Base-by-base conservation (phyloP, 202 grass and related monocot species). In the Cymbopogon flexuosus region DNA sequence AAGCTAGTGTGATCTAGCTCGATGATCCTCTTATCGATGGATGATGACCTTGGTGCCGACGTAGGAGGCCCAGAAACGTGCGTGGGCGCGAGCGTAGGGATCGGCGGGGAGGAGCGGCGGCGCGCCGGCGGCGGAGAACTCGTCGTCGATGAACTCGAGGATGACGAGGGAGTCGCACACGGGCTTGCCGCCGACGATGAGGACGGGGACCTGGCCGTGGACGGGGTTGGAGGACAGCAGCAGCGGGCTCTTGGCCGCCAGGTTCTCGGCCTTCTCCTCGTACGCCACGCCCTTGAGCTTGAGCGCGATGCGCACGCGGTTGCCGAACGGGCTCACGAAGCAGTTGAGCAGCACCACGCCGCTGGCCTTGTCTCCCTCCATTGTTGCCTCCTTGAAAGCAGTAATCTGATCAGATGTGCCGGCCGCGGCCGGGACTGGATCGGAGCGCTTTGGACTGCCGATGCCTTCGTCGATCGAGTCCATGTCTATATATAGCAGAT, bases 151-250 rank as follows among this genome's bases (percentile, higher is more conserved):
- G 89, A 82, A 90, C 70, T 90, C 75, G 51, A 90, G 67, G 80
- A 87, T 87, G 21, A 61, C 70, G 5, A 81, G 84, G 2, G 88
- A 90, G 70, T 90, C 80, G 76, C 88, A 87, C 3, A 90, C 21
- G 8, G 88, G 4, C 80, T 66, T 87, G 42, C 46, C 84, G 10
- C 0, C 79, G 43, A 84, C 79, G 36, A 87, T 29, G 82, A 89
- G 83, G 0, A 85, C 87, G 10, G 87, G 87, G 30, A 89, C 40
- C 73, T 24, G 51, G 77, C 0, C 73, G 78, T 85, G 78, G 27
- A 89, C 61, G 42, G 94, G 94, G 75, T 97, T 97, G 72, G 86
- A 87, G 22, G 91, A 73, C 39, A 92, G 77, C 60, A 97, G 83
- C 70, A 94, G 84, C 1, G 66, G 13, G 81, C 94, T 92, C 89